Percentiles rank a stretch among this genome's conserved stretches.
Conservation (phyloP, 2,329 filamentous ascomycete genomes). For the Diaporthe sp. region DNA sequence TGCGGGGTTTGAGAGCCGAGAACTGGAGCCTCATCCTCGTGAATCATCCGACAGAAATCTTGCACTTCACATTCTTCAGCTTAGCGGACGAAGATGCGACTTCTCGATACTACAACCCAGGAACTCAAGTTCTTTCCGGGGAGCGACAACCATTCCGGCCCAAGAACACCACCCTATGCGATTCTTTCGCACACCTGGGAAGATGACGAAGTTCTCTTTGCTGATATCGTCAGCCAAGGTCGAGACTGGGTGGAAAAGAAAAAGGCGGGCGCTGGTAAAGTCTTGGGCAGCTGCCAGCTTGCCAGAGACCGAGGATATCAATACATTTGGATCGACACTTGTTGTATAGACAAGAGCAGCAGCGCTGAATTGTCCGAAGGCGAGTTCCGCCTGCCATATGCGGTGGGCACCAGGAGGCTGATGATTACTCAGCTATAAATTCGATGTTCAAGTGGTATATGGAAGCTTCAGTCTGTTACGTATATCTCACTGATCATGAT, state of each 20-base stretch:
- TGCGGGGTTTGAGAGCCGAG: too few species aligned
- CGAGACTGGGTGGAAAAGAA: background rate
- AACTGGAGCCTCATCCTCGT: too few species aligned
- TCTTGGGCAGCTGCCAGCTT: background rate
- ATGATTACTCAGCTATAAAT: background rate
- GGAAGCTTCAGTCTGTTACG: background rate
- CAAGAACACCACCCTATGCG: background rate
- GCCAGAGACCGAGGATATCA: background rate
- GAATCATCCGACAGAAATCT: too few species aligned
- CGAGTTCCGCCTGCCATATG: background rate
- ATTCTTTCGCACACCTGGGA: background rate
- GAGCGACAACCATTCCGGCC: too few species aligned
- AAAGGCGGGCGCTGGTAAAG: background rate
- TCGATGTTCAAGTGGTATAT: conserved; percentile 9
- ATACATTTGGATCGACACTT: conserved; percentile 15
- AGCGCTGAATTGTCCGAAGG: background rate
- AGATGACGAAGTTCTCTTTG: background rate
- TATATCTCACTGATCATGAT: background rate
- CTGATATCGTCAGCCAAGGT: background rate
- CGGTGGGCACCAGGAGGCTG: rapidly evolving
- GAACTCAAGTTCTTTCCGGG: too few species aligned
- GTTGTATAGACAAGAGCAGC: conserved; percentile 20
- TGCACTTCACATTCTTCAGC: too few species aligned
- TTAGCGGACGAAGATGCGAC: too few species aligned
- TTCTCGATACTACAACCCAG: too few species aligned